Evolutionary conservation across 2,329 filamentous ascomycete genomes (phyloP).

Genomic region (Neodidymelliopsis sp.): DNA sequence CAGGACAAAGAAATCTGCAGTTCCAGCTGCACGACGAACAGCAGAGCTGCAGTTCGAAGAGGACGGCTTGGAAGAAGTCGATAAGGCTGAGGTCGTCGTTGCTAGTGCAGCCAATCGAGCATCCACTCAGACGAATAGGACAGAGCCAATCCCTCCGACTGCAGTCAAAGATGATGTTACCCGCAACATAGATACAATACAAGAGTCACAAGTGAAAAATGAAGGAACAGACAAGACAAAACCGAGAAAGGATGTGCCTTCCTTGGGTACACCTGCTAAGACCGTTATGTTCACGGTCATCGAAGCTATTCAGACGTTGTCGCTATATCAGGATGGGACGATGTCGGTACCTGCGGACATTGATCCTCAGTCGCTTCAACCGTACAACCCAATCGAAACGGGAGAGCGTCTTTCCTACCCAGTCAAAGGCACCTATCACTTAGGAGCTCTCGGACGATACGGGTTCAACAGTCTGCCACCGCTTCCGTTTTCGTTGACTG

Average conservation of each 20-base stretch:
- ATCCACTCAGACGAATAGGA: neutral
- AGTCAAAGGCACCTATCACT: conserved; percentile 18
- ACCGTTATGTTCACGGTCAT: conserved; percentile 21
- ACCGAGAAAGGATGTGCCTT: neutral
- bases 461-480: neutral
- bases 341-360: conserved; percentile 4
- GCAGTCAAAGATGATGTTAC: neutral
- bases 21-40: neutral
- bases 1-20: neutral
- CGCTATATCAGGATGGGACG: conserved; percentile 5
- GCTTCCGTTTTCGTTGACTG: conserved; percentile 12
- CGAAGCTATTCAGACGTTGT: conserved; percentile 19
- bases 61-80: conserved; percentile 11
- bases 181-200: neutral
- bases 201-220: neutral
- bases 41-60: conserved; percentile 14
- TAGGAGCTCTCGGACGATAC: conserved; percentile 25
- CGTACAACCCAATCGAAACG: conserved; percentile 11
- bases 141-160: neutral
- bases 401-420: conserved; percentile 20
- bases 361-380: conserved; percentile 7
- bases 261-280: neutral
- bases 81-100: conserved; percentile 7
- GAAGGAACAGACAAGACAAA: neutral
- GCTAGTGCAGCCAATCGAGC: neutral